Conservation (phyloP, 2,329 filamentous ascomycete species). For the Coccinonectria pachysandricola region DNA sequence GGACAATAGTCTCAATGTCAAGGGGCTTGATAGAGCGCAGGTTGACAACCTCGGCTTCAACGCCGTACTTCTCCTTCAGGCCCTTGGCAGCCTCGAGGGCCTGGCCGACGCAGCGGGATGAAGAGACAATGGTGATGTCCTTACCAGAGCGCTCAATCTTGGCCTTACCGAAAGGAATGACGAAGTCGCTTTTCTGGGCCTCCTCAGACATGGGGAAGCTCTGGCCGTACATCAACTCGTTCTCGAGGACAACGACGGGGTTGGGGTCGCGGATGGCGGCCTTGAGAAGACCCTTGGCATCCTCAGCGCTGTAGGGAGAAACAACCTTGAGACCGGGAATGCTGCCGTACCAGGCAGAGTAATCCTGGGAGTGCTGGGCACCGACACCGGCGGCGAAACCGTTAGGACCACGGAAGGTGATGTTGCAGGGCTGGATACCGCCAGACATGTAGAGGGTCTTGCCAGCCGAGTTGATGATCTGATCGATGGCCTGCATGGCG, state of each 20-base stretch:
- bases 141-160: constrained; percentile 96
- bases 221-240: constrained; percentile 87
- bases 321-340: constrained; percentile 97
- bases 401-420: constrained; percentile 98
- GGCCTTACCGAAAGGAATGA: constrained; percentile 95
- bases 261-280: constrained; percentile 97
- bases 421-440: constrained; percentile 98
- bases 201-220: constrained; percentile 95
- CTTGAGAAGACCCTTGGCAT: constrained; percentile 96
- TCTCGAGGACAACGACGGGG: constrained; percentile 85
- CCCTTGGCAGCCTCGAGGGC: constrained; percentile 78
- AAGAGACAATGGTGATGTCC: constrained; percentile 88
- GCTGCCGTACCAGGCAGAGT: constrained; percentile 96
- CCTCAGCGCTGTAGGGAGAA: constrained; percentile 89
- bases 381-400: constrained; percentile 93
- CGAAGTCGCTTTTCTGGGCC: constrained; percentile 92
- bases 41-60: constrained; percentile 96
- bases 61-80: constrained; percentile 91
- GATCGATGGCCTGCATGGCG: constrained; percentile 99
- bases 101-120: constrained; percentile 93
- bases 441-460: constrained; percentile 99
- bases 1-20: constrained; percentile 88
- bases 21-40: constrained; percentile 94
- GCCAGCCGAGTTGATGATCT: constrained; percentile 96
- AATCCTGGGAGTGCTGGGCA: constrained; percentile 98